Evolutionary conservation across 805 yeast genomes (phyloP).

Genomic region (Suhomyces prunicola): DNA sequence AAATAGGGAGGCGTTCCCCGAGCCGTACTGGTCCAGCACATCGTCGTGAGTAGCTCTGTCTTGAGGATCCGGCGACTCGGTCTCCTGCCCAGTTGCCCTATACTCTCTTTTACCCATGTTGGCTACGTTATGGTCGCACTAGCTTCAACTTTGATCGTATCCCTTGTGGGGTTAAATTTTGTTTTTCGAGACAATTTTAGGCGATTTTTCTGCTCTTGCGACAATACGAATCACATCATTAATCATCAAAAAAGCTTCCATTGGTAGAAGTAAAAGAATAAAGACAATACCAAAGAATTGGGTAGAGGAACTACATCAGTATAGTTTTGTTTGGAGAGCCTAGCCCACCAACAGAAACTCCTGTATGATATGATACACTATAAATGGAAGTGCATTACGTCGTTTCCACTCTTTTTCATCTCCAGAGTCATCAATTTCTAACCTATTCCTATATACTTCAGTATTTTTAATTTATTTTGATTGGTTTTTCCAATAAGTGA

Average conservation of each 20-base stretch:
- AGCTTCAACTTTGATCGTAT: not conserved
- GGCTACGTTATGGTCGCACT: not conserved
- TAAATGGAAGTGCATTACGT: not conserved
- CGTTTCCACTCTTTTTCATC: not conserved
- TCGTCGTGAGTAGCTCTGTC: not conserved
- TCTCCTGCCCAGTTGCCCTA: not conserved
- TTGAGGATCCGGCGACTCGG: not conserved
- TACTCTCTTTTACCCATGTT: not conserved
- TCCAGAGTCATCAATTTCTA: not conserved
- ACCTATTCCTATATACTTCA: not conserved
- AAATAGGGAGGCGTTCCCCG: not conserved
- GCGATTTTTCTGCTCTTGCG: not conserved
- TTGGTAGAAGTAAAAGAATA: not conserved
- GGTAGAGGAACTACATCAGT: not conserved
- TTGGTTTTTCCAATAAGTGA: conserved; percentile 63
- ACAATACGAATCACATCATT: not conserved
- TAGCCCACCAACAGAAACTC: no score
- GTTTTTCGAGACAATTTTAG: not conserved
- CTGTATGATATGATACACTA: no score
- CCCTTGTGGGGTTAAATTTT: not conserved
- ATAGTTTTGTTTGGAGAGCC: not conserved
- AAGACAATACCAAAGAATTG: no score
- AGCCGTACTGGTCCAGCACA: not conserved
- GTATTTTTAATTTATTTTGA: conserved; percentile 14
- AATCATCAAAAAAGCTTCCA: not conserved